Percentiles rank a stretch among this genome's conserved stretches.
Conservation (phyloP, 1,139 yeast species). For the Yamadazyma spencermartinsiae region DNA sequence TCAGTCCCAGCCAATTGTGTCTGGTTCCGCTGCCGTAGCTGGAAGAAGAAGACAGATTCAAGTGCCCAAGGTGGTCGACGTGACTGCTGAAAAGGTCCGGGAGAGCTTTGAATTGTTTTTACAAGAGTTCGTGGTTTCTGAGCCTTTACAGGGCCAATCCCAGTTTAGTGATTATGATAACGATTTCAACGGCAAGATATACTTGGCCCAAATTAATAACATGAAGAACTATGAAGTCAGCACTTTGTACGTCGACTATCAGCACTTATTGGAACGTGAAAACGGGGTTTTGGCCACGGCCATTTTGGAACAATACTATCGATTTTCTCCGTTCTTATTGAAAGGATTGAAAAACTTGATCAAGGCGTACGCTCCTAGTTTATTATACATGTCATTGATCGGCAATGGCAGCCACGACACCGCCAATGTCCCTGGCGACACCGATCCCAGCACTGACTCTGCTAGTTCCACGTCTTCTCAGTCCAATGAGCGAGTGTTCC, state of each 20-base stretch:
- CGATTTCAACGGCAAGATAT: constrained; percentile 56
- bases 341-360: constrained; percentile 74
- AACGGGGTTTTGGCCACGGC: constrained; percentile 91
- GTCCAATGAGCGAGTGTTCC: constrained; percentile 74
- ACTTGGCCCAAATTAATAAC: constrained; percentile 77
- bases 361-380: constrained; percentile 72
- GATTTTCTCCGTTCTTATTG: constrained; percentile 84
- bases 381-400: constrained; percentile 52
- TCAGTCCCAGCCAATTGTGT: constrained; percentile 15
- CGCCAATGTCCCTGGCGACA: constrained; percentile 22
- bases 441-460: constrained; percentile 11
- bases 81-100: constrained; percentile 90
- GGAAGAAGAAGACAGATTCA: constrained; percentile 56
- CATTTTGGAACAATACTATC: constrained; percentile 83
- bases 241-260: constrained; percentile 83
- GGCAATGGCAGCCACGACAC: constrained; percentile 24
- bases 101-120: constrained; percentile 87
- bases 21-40: constrained; percentile 22
- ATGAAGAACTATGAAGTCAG: constrained; percentile 76
- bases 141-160: constrained; percentile 23
- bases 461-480: constrained; percentile 28
- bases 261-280: constrained; percentile 72
- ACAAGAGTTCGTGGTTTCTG: constrained; percentile 49
- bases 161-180: constrained; percentile 25
- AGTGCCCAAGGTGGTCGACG: constrained; percentile 85